Base-by-base conservation (phyloP, 2,329 filamentous ascomycete genomes). In the Beauveria sp. region DNA sequence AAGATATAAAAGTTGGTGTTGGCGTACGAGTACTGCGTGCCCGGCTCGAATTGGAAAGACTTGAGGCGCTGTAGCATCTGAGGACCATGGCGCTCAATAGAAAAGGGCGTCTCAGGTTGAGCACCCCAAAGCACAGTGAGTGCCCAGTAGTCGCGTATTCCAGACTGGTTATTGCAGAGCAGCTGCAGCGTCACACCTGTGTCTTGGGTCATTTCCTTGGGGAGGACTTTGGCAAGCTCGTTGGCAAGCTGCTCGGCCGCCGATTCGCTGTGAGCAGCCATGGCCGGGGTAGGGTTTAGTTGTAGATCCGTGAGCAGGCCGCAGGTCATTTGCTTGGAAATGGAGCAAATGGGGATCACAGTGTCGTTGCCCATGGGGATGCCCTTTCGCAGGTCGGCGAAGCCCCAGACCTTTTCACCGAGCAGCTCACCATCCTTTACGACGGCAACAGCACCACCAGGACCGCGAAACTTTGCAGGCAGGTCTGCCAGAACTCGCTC, bases 61-160 rank as follows among this genome's bases (percentile, higher is more conserved):
- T 65, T 70, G 7, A 71, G 69, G 26, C 72, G 68, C 5, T 62
- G 71, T 54, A 69, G 68, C 67, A 68, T 71, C 59, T 65, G 68
- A 18, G 62, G 68, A 14, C 61, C 66, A 54, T 74, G 68, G 18
- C 69, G 62, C 12, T 63, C 66, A 18, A 78, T 65, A n/a, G 71
- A 71, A 63, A 78, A 79, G 18, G 66, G 66, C 18, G 69, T 71
- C 9, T 78, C 75, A 1, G 76, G 75, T 46, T 68, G 68, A 6
- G 74, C 71, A 8, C 77, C 77, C 74, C 74, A 77, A 8, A 79
- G 71, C 10, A 73, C 71, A 3, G 74, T 75, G 65, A 77, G 67
- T 3, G 74, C 76, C 76, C 77, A 78, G 63, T 79, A 78, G 65
- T 79, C 77, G 5, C 77, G 74, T 16, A 79, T 67, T 0, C 77